Evolutionary conservation across 106 monocot genomes (phyloP), one percentile per base, ranked within the genome.

Genomic region (Narthecium ossifragum): DNA sequence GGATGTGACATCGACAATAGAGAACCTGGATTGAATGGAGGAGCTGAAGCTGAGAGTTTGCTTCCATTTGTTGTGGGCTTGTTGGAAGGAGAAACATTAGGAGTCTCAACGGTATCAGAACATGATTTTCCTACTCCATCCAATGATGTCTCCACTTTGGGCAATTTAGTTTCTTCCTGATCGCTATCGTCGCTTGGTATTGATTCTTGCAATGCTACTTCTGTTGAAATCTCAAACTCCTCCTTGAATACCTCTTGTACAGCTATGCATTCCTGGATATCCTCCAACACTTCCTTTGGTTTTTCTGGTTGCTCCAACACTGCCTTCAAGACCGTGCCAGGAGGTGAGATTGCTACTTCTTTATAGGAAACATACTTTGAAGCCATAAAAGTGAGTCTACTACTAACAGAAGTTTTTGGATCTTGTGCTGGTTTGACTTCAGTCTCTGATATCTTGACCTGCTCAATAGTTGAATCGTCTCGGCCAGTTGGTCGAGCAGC

Each of bases 41-140:
- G 83, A 47, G 94, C 94, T 11, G 83, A 86, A 69, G 94, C 94
- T 62, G 94, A 96, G 22, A 96, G 78, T 55, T 83, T 96, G 71
- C 94, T 90, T 59, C 61, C 67, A 43, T 46, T 69, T 55, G 38
- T 68, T 25, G 31, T 40, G 1, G 43, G 26, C 60, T 90, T 75
- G 38, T 75, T 75, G 0, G 76, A 46, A 26, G 49, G 29, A 47
- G 59, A 63, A 14, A 55, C 56, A 11, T 57, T 67, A 18, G 52
- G 46, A 45, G 34, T 37, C 28, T 63, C 70, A 38, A 73, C 75
- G 50, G 79, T 65, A 62, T 70, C 79, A 36, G 80, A 72, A 45
- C 50, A 57, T 37, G 43, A 34, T 57, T 73, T 82, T 46, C 70
- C 76, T 23, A 28, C 30, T 29, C 10, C 17, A 68, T 46, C 37